Percentiles rank a stretch among this genome's conserved stretches.
Evolutionary conservation across 208 protist species (phyloP).

Genomic region (Wallacemonas rigidus): DNA sequence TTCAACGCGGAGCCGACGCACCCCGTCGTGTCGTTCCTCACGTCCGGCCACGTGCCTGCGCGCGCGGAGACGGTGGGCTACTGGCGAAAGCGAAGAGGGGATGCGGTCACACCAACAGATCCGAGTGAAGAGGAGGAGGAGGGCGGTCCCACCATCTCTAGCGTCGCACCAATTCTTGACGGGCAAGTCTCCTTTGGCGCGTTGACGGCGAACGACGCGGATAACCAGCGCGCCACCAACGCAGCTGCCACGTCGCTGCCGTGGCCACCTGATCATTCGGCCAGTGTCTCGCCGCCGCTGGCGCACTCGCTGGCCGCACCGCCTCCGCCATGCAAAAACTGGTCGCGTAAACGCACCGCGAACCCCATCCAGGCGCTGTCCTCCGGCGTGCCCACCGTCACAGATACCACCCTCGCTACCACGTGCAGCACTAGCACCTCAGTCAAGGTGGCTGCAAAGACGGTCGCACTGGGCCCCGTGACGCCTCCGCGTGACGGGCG

Average conservation of each 20-base stretch:
- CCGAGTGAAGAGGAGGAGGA: neutral
- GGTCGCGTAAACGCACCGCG: constrained; percentile 8
- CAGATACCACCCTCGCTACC: neutral
- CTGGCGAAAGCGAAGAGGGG: constrained; percentile 29
- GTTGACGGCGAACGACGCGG: neutral
- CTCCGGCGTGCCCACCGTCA: neutral
- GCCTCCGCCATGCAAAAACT: constrained; percentile 12
- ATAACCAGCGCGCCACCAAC: neutral
- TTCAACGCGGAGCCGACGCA: constrained; percentile 77
- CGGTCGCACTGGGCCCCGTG: neutral
- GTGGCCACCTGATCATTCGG: neutral
- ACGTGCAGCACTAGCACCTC: neutral
- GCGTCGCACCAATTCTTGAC: neutral
- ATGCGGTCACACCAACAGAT: neutral
- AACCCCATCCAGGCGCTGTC: neutral
- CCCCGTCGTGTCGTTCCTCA: constrained; percentile 51
- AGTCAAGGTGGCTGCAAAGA: neutral
- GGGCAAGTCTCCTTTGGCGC: neutral
- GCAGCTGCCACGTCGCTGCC: neutral
- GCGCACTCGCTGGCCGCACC: neutral
- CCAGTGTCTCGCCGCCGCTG: neutral
- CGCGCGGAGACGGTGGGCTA: constrained; percentile 44
- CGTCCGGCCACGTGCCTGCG: constrained; percentile 34
- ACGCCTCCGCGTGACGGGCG: constrained; percentile 8
- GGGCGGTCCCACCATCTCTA: neutral